A percentile compares a stretch with the other conserved stretches of the same genome.
Conservation (phyloP, 768 basidiomycete genomes). For the Naematelia encephala region DNA sequence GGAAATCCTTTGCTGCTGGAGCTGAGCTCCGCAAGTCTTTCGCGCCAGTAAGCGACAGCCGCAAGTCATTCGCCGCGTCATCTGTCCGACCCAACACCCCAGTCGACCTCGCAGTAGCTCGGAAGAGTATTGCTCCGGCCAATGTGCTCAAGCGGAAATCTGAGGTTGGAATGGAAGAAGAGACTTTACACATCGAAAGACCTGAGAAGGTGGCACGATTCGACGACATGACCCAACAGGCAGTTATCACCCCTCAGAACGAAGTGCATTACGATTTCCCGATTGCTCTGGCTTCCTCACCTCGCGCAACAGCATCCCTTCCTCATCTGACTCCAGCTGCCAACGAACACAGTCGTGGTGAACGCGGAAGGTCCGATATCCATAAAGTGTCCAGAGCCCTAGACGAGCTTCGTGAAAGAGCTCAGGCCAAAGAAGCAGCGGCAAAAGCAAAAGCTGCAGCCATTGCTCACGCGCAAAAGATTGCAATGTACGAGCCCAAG, state of each 20-base stretch:
- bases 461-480: constrained; percentile 4
- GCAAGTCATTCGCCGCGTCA: neutral
- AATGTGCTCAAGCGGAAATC: constrained; percentile 42
- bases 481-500: constrained; percentile 1
- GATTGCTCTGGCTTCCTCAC: neutral
- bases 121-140: constrained; percentile 33
- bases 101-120: constrained; percentile 25
- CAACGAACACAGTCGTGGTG: neutral
- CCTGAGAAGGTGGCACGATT: constrained; percentile 33
- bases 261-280: constrained; percentile 2
- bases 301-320: neutral
- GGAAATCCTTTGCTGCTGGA: constrained; percentile 4
- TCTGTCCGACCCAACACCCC: constrained; percentile 4
- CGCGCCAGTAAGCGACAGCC: constrained; percentile 3
- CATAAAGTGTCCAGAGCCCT: constrained; percentile 36
- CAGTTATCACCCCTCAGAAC: neutral
- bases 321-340: neutral
- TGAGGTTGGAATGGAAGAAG: constrained; percentile 18
- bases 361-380: constrained; percentile 22
- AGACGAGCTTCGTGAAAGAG: constrained; percentile 33
- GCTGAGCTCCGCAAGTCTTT: constrained; percentile 5
- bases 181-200: constrained; percentile 14
- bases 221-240: constrained; percentile 7
- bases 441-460: constrained; percentile 22
- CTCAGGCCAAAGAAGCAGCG: constrained; percentile 25